Evolutionary conservation across 495 filamentous ascomycete species (phyloP).

Genomic region (Astrocystis sublimbata): DNA sequence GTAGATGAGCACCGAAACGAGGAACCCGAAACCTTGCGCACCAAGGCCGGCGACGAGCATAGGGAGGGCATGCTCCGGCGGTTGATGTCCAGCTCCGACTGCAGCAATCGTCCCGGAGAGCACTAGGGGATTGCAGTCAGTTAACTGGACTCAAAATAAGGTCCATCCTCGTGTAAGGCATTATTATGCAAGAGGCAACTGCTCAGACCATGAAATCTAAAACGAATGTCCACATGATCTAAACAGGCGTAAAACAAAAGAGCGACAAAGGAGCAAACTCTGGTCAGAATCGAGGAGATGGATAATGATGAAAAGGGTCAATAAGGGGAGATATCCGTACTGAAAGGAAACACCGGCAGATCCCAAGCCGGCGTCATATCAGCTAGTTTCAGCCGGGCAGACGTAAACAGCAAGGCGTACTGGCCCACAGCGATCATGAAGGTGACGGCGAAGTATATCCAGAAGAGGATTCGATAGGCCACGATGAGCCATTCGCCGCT

Average conservation of each 20-base stretch:
- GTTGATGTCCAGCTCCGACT: constrained; percentile 43
- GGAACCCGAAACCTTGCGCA: constrained; percentile 54
- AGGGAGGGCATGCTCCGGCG: constrained; percentile 37
- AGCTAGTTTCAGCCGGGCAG: constrained; percentile 35
- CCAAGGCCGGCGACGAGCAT: constrained; percentile 54
- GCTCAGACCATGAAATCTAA: no score
- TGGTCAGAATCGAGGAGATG: no score
- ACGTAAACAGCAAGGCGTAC: constrained; percentile 55
- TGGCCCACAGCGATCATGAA: constrained; percentile 48
- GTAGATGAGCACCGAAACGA: constrained; percentile 54
- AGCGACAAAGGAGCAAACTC: no score
- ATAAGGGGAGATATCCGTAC: no score
- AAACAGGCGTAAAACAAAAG: no score
- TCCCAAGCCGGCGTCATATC: constrained; percentile 58
- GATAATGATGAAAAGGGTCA: no score
- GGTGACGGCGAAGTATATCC: constrained; percentile 50
- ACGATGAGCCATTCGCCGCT: constrained; percentile 41
- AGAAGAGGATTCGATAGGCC: constrained; percentile 50
- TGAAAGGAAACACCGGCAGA: constrained; percentile 56
- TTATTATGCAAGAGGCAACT: no score
- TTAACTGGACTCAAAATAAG: no score
- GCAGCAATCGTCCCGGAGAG: constrained; percentile 54
- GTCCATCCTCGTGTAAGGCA: no score
- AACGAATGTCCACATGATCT: no score
- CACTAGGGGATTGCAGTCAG: constrained; percentile 26